Base-by-base conservation (phyloP, 108 stramenopile species). In the Nitzschia palea region DNA sequence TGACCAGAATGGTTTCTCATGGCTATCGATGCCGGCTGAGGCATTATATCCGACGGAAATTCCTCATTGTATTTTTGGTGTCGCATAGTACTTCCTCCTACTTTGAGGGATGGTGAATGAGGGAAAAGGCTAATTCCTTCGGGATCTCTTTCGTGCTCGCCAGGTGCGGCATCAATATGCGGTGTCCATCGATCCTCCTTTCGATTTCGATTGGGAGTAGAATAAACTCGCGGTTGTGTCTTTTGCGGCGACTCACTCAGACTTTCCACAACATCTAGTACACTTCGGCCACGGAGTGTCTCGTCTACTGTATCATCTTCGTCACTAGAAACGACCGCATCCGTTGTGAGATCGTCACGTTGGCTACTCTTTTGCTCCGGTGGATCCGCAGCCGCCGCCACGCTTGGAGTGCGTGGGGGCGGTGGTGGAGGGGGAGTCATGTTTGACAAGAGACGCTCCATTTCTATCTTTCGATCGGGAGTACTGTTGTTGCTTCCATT, bases 1-100 rank as follows among this genome's bases (percentile, higher is more conserved):
- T 1, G 31, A 4, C 30, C 45, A 2, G 14, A 22, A 47, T 45
- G 25, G 43, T 45, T n/a, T n/a, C n/a, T n/a, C n/a, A n/a, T n/a
- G n/a, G 30, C 3, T 15, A 34, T 35, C 32, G 52, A 18, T 20
- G 65, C 12, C 25, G 18, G 34, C 14, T 51, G 20, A 15, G 45
- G 30, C 0, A 55, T 55, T 23, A 74, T 71, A 37, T 80, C 79
- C 5, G 62, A n/a, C 0, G 79, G 79, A 36, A 74, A 80, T 35
- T 66, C 63, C 63, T 80, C 79, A 44, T 80, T 70, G 69, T 74
- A 80, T 3, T 64, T 65, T 26, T 33, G 45, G 14, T 42, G 48
- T 12, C 36, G 34, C 44, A 29, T 17, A 14, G 26, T 25, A 48
- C 36, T 34, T 1, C 37, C 35, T 18, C 18, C 37, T 18, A 31